Evolutionary conservation across 805 yeast species (phyloP), one percentile per base, ranked within the genome.

Genomic region (Wickerhamomyces rabaulensis): DNA sequence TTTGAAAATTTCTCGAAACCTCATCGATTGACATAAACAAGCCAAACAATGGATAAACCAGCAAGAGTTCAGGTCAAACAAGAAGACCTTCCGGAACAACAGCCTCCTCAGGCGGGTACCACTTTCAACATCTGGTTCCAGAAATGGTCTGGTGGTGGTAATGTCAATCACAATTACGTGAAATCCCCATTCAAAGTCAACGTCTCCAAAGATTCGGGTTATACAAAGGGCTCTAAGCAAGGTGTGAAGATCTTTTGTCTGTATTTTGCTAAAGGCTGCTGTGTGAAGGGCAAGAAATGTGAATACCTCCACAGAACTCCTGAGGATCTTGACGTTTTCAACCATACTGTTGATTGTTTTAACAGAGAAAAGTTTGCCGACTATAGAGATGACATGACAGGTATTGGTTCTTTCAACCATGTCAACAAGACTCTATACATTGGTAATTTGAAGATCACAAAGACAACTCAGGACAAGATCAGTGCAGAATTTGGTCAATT

Each of bases 301-400:
- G 76, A 75, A 16, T 91, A 79, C 62, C 66, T 84, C 27, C 99
- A 92, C 63, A 69, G 96, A 44, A 60, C 87, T 7, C 98, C 99
- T 0, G 64, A 56, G 4, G 76, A 72, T 0, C 58, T 63, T 7
- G 97, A 91, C 57, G 64, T 70, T 35, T 71, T 71, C 40, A 74
- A 81, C 2, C 74, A 83, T 2, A 79, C 89, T 0, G 73, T 79
- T 22, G 99, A 92, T 65, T 91, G 97, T 58, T 92, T 92, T 71
- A 98, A 97, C 2, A 70, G 99, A 49, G 96, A 87, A 58, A 88
- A 86, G 63, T 84, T 84, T 52, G 72, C 85, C 1, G 85, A 80
- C 41, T 88, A 87, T 57, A 69, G 90, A 54, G 97, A 92, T 53
- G 98, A 92, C 65, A 90, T 90, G 97, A 80, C 85, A 25, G 99